Conservation (phyloP, 1,284 basidiomycete species). For the Anthracocystis panici-leucophaei region DNA sequence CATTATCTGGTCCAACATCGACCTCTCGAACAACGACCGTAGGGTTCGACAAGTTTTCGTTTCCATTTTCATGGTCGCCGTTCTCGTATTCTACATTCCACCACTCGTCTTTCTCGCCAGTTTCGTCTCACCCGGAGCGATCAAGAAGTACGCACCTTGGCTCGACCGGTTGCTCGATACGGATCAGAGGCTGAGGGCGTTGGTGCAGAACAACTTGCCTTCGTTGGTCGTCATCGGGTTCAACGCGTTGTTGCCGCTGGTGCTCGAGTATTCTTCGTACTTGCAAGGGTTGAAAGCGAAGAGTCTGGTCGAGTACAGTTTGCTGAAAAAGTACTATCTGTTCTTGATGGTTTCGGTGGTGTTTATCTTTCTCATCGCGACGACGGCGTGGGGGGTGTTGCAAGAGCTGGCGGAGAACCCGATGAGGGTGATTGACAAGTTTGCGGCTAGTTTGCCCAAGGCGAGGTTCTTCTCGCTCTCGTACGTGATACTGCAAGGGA, state of each 20-base stretch:
- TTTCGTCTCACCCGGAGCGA: conserved; percentile 88
- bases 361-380: conserved; percentile 92
- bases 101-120: conserved; percentile 77
- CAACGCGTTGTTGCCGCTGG: conserved; percentile 88
- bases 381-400: conserved; percentile 85
- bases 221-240: conserved; percentile 88
- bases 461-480: conserved; percentile 90
- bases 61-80: conserved; percentile 75
- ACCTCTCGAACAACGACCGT: conserved; percentile 71
- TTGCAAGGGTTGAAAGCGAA: conserved; percentile 87
- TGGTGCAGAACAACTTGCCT: conserved; percentile 93
- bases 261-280: conserved; percentile 87
- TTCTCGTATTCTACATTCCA: conserved; percentile 72
- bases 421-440: conserved; percentile 65
- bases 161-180: conserved; percentile 80
- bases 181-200: conserved; percentile 82
- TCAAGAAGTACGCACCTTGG: conserved; percentile 89
- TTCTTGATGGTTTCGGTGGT: conserved; percentile 94
- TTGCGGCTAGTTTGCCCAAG: conserved; percentile 58
- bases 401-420: conserved; percentile 66
- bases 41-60: conserved; percentile 63
- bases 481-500: conserved; percentile 91
- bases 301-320: conserved; percentile 91
- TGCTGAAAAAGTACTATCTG: conserved; percentile 84
- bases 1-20: conserved; percentile 93